A percentile compares a stretch with the other conserved stretches of the same genome.
These are phyloP conservation scores for Rhododendron ovatum DNA, from an alignment of 148 eudicot species.

Conservation along the genomic window DNA sequence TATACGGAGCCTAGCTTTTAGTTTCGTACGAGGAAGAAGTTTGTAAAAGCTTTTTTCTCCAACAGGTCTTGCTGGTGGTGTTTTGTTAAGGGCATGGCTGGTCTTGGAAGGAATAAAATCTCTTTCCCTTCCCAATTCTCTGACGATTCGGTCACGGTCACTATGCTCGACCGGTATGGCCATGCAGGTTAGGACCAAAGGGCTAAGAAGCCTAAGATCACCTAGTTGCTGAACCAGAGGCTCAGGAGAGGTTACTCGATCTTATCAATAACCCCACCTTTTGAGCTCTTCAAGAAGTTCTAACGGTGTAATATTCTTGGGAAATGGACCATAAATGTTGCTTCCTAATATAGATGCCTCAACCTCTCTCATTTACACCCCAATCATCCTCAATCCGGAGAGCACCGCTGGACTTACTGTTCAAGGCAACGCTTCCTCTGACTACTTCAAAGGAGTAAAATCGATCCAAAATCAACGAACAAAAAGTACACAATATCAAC, in stretches of 20 bases:
- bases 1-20: too few species aligned
- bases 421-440: slow-evolving; percentile 14
- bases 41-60: neutral
- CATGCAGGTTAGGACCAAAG: too few species aligned
- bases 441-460: slow-evolving; percentile 34
- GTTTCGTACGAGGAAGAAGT: neutral
- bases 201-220: too few species aligned
- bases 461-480: slow-evolving; percentile 21
- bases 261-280: neutral
- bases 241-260: too few species aligned
- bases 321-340: slow-evolving; percentile 38
- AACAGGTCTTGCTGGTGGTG: slow-evolving; percentile 25
- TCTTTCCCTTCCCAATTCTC: slow-evolving; percentile 42
- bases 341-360: slow-evolving; percentile 24
- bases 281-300: slow-evolving; percentile 21
- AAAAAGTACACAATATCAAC: slow-evolving; percentile 22
- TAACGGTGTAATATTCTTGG: slow-evolving; percentile 41
- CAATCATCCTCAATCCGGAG: slow-evolving; percentile 26
- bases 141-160: neutral
- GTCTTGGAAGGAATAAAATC: slow-evolving; percentile 29
- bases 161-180: too few species aligned
- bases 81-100: slow-evolving; percentile 37
- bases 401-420: slow-evolving; percentile 8
- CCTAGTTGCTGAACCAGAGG: too few species aligned
- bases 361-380: slow-evolving; percentile 39